phyloP scores from a whole-genome alignment of 805 yeast genomes.

The Pichia rugopelliculosa region DNA sequence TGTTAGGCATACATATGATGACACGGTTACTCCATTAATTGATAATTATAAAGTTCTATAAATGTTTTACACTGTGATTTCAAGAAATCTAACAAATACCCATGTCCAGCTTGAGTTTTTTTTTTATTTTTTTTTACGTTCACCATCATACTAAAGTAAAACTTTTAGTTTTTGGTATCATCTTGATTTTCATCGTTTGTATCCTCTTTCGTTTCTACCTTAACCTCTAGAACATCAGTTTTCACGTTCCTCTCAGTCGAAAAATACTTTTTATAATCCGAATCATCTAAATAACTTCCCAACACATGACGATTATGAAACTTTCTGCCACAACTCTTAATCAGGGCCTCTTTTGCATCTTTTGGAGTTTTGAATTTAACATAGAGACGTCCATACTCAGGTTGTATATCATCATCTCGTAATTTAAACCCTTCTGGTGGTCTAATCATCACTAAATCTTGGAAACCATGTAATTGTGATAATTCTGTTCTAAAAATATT shows the following conservation, averaged over 20 bases:
- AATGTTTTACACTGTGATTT: neutral
- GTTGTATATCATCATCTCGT: slow-evolving; percentile 33
- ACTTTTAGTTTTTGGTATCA: too few species aligned
- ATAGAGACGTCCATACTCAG: slow-evolving; percentile 68
- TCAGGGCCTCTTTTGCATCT: slow-evolving; percentile 46
- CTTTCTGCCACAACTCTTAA: slow-evolving; percentile 52
- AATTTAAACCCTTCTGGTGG: slow-evolving; percentile 36
- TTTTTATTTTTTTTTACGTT: too few species aligned
- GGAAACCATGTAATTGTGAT: slow-evolving; percentile 43
- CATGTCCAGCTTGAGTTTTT: neutral
- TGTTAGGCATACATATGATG: slow-evolving; percentile 56
- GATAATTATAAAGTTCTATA: slow-evolving; percentile 13
- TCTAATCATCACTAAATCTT: slow-evolving; percentile 52
- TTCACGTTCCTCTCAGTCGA: neutral
- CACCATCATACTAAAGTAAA: too few species aligned
- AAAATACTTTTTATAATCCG: slow-evolving; percentile 42
- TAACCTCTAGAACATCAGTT: neutral
- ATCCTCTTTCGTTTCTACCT: neutral
- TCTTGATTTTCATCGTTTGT: too few species aligned
- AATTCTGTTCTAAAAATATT: neutral
- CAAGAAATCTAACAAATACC: too few species aligned
- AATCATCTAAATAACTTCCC: slow-evolving; percentile 53
- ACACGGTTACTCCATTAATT: slow-evolving; percentile 24
- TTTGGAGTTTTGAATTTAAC: slow-evolving; percentile 52
- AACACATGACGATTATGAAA: slow-evolving; percentile 66